Evolutionary conservation across 768 basidiomycete genomes (phyloP).

Genomic region (Favolaschia claudopus): DNA sequence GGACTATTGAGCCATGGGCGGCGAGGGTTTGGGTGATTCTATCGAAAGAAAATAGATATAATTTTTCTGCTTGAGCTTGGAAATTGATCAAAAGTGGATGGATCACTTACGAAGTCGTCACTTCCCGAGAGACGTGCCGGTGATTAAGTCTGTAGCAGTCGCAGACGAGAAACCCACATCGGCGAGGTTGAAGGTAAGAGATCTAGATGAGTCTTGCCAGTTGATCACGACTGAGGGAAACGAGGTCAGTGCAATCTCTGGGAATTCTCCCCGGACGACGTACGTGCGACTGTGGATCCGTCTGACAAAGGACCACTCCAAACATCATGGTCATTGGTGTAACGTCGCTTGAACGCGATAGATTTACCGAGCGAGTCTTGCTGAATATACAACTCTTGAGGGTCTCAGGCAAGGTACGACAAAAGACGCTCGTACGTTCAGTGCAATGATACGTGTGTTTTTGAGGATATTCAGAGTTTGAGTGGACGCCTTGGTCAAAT

Average conservation of each 20-base stretch:
- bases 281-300: constrained; percentile 55
- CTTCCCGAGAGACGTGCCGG: constrained; percentile 45
- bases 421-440: constrained; percentile 44
- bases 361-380: constrained; percentile 56
- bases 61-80: too few species aligned
- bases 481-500: constrained; percentile 43
- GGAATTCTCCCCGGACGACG: constrained; percentile 7
- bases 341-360: constrained; percentile 53
- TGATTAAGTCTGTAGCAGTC: constrained; percentile 48
- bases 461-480: constrained; percentile 47
- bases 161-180: constrained; percentile 53
- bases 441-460: constrained; percentile 50
- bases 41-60: background rate
- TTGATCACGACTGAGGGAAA: constrained; percentile 50
- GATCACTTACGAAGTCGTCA: constrained; percentile 44
- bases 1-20: constrained; percentile 43
- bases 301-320: constrained; percentile 58
- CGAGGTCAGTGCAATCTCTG: background rate
- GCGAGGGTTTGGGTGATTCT: constrained; percentile 47
- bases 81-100: background rate
- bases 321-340: constrained; percentile 57
- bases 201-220: constrained; percentile 47
- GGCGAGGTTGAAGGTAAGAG: constrained; percentile 49
- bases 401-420: background rate
- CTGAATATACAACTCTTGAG: constrained; percentile 32